Base-by-base conservation (phyloP, 495 filamentous ascomycete species). In the Recurvomyces mirabilis region DNA sequence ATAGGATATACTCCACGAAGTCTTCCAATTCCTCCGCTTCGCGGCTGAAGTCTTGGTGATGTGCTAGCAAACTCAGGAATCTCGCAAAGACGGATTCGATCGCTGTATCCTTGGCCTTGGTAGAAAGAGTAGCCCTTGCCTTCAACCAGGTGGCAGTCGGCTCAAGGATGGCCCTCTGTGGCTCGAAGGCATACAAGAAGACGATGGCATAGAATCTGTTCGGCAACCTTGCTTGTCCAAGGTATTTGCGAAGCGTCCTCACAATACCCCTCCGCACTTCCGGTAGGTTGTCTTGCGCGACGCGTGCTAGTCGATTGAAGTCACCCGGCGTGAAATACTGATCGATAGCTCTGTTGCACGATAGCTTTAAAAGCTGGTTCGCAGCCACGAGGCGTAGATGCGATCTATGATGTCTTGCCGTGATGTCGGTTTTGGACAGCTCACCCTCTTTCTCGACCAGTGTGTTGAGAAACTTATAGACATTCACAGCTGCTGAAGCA, bases 171-270 rank as follows among this genome's bases (percentile, higher is more conserved):
- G 70, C 66, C 1, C 58, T 47, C 28, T 71, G 69, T 3, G 91
- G 91, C 64, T 99, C 91, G 52, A 87, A 94, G 1, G 91, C 89
- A 45, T 87, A 77, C 23, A 96, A 65, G 65, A 93, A 96, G 4
- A 89, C 70, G 32, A 94, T 76, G 5, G 81, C 81, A 58, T 93
- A 93, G 72, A 86, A 99, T 5, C 93, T 74, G 11, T 70, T 55
- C 1, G 79, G 70, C 6, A 99, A 72, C 12, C 20, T 20, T 25
- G 67, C 65, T 17, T 77, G 70, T 3, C 75, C 78, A 2, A 88
- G 73, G 54, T 87, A 84, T 64, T 94, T 95, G 59, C 91, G 88
- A 21, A 99, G 67, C 45, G 86, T 82, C 51, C 74, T 75, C 35
- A 93, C 65, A 47, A 95, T 96, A 0, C 73, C 78, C 36, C 68